A percentile compares a stretch with the other conserved stretches of the same genome.
phyloP scores from a whole-genome alignment of 2,329 filamentous ascomycete species.

The Penicillium aurantiogriseum region DNA sequence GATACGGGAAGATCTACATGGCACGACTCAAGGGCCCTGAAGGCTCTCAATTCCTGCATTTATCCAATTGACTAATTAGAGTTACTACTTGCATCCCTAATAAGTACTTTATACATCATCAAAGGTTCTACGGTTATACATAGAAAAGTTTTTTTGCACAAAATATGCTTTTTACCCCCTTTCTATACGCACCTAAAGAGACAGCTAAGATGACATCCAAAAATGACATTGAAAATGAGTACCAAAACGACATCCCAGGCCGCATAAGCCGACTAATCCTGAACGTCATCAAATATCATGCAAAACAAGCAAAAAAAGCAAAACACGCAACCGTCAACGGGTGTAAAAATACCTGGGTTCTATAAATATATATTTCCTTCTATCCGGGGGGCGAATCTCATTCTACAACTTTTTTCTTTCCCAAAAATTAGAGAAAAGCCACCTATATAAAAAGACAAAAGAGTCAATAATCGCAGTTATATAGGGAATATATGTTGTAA shows the following conservation, averaged over 20 bases:
- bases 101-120: neutral
- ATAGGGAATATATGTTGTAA: neutral
- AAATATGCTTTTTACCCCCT: no score
- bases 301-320: neutral
- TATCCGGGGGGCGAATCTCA: neutral
- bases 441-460: neutral
- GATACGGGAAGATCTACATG: slow-evolving; percentile 9
- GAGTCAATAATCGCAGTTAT: neutral
- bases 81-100: neutral
- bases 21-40: neutral
- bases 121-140: no score
- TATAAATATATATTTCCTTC: slow-evolving; percentile 2
- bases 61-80: neutral
- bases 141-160: no score
- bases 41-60: neutral
- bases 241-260: neutral
- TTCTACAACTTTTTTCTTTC: neutral
- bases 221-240: neutral
- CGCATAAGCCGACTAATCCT: neutral
- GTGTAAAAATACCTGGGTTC: neutral
- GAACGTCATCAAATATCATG: neutral
- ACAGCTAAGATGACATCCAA: no score
- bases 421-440: neutral
- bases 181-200: no score
- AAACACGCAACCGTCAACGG: no score